Percentiles rank a stretch among this genome's conserved stretches.
Conservation (phyloP, 305 asterid genomes). For the Fraxinus angustifolia region DNA sequence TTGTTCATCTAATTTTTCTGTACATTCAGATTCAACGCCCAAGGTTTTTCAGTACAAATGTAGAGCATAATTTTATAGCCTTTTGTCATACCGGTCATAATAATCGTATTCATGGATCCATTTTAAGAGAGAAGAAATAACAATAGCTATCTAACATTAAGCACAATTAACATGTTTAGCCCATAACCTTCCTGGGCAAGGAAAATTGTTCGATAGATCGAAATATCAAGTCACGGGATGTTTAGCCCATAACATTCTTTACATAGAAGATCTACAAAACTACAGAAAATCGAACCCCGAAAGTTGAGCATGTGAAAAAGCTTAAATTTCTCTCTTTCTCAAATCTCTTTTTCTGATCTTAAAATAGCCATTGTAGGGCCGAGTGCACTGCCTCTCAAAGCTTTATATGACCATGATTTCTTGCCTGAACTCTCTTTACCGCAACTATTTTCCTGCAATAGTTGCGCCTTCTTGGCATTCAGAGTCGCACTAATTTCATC, state of each 20-base stretch:
- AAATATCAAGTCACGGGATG: neutral
- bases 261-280: neutral
- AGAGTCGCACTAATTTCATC: slow-evolving; percentile 64
- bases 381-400: slow-evolving; percentile 64
- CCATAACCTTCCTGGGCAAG: neutral
- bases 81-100: neutral
- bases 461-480: slow-evolving; percentile 41
- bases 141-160: neutral
- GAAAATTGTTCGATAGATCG: neutral
- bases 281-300: neutral
- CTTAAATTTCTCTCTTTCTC: slow-evolving; percentile 10
- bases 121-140: neutral
- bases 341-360: slow-evolving; percentile 40
- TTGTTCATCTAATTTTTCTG: neutral
- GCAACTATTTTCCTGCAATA: slow-evolving; percentile 35
- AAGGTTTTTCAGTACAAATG: neutral
- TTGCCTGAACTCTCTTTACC: slow-evolving; percentile 37
- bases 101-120: neutral
- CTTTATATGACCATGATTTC: slow-evolving; percentile 58
- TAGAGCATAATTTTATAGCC: neutral
- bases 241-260: neutral
- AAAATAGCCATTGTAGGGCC: slow-evolving; percentile 66
- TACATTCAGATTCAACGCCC: neutral
- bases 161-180: neutral
- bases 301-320: neutral